Percentiles rank a stretch among this genome's conserved stretches.
These are phyloP conservation scores for Kurtzmaniella quercitrusa DNA, from an alignment of 1,139 yeast species.

Conservation along the genomic window DNA sequence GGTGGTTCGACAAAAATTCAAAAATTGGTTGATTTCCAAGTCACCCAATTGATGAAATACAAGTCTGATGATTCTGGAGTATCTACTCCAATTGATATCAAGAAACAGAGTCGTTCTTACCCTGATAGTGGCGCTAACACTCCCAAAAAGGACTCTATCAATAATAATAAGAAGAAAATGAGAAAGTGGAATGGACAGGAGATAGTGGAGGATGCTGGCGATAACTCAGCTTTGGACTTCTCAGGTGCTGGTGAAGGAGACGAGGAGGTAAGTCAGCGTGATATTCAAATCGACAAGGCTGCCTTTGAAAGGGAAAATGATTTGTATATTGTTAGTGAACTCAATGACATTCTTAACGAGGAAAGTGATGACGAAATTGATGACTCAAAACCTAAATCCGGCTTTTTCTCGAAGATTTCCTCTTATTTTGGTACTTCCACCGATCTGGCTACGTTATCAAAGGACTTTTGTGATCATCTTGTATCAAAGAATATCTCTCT, in stretches of 20 bases:
- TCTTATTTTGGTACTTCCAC: constrained; percentile 38
- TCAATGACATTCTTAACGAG: constrained; percentile 38
- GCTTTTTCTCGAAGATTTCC: constrained; percentile 33
- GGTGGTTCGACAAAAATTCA: constrained; percentile 19
- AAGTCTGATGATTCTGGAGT: constrained; percentile 13
- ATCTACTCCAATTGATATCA: neutral
- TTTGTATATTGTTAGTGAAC: constrained; percentile 39
- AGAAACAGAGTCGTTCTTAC: constrained; percentile 2
- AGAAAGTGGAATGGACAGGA: constrained; percentile 45
- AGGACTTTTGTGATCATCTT: constrained; percentile 40
- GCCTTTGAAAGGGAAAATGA: constrained; percentile 39
- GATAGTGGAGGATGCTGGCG: constrained; percentile 21
- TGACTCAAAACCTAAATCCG: constrained; percentile 11
- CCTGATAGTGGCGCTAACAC: constrained; percentile 10
- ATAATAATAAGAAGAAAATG: constrained; percentile 34
- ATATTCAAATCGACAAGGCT: constrained; percentile 22
- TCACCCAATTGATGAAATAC: constrained; percentile 33
- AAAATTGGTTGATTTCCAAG: constrained; percentile 37
- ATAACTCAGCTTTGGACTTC: constrained; percentile 30
- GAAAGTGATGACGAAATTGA: constrained; percentile 27
- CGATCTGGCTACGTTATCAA: constrained; percentile 36
- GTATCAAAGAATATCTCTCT: constrained; percentile 43
- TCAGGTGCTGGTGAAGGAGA: constrained; percentile 32
- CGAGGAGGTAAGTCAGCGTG: constrained; percentile 43
- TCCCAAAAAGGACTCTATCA: constrained; percentile 6